These are phyloP conservation scores for Vitis hybrid DNA, from an alignment of 177 flowering plant genomes.

Conservation along the genomic window DNA sequence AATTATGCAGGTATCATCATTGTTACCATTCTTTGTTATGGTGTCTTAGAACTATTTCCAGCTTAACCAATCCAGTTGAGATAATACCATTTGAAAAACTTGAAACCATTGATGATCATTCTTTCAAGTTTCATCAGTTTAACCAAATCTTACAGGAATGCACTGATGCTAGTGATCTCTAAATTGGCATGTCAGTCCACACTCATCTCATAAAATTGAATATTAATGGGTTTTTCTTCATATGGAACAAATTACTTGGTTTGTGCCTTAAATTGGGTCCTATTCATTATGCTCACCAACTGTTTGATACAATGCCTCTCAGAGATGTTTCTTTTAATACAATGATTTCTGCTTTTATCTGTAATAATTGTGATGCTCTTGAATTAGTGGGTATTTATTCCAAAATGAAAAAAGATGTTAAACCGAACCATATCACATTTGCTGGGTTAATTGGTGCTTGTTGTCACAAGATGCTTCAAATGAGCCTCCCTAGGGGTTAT, in stretches of 20 bases:
- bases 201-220: slow-evolving; percentile 35
- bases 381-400: slow-evolving; percentile 21
- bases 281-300: slow-evolving; percentile 3
- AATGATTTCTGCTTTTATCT: no score
- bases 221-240: slow-evolving; percentile 13
- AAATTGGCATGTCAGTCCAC: not conserved
- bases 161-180: not conserved
- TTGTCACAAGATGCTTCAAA: no score
- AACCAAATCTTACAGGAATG: slow-evolving; percentile 19
- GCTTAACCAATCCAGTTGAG: slow-evolving; percentile 3
- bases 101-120: slow-evolving; percentile 1
- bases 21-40: not conserved
- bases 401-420: slow-evolving; percentile 25
- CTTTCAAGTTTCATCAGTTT: not conserved
- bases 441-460: slow-evolving; percentile 27
- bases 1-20: not conserved
- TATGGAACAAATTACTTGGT: slow-evolving; percentile 43
- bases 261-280: slow-evolving; percentile 25
- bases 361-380: not conserved
- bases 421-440: slow-evolving; percentile 38
- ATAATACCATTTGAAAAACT: slow-evolving; percentile 10
- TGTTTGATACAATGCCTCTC: slow-evolving; percentile 37
- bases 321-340: slow-evolving; percentile 27
- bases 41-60: slow-evolving; percentile 11
- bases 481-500: no score